Base-by-base conservation (phyloP, 371 early-diverging fungal genomes). In the Rhizopus stolonifer region DNA sequence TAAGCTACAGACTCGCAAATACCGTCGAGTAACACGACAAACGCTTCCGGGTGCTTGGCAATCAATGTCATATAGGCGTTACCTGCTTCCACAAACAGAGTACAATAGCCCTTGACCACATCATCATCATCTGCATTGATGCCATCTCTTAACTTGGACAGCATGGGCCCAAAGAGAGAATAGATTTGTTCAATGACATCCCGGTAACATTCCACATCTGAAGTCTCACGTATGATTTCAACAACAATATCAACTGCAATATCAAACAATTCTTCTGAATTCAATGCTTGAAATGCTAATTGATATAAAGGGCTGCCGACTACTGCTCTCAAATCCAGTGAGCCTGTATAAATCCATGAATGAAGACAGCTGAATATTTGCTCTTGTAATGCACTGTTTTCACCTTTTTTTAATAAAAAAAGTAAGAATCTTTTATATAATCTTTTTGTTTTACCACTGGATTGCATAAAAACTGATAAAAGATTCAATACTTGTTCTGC, bases 321-420 rank as follows among this genome's bases (percentile, higher is more conserved):
- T 1, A 96, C 53, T 52, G 78, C 57, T 32, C 58, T 61, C 31
- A 90, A 73, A 25, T 84, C 72, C 22, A 97, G 81, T 53, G 91
- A 91, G 15, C 94, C 92, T 11, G 90, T 83, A 49, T 81, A 72
- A 24, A 96, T 72, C 98, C 96, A 96, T 36, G 86, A 85, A 0
- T 77, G 64, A 9, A 96, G 73, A 67, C 93, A 93, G 48, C 68
- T 67, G 43, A 96, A 80, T 8, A 91, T 77, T 0, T 74, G 62
- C 31, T 81, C 79, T 39, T 87, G 89, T 15, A 86, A 69, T 19
- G 65, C 78, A 1, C 67, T 64, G 45, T 79, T 77, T 14, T 70
- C 70, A 14, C 71, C 82, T 82, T 51, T 13, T 43, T 21, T 29
- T 22, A 29, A 49, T 39, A 29, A 34, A 31, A 25, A 45, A 4